A percentile compares a stretch with the other conserved stretches of the same genome.
Conservation (phyloP, 2,329 filamentous ascomycete genomes). For the Cercospora nicotianae region DNA sequence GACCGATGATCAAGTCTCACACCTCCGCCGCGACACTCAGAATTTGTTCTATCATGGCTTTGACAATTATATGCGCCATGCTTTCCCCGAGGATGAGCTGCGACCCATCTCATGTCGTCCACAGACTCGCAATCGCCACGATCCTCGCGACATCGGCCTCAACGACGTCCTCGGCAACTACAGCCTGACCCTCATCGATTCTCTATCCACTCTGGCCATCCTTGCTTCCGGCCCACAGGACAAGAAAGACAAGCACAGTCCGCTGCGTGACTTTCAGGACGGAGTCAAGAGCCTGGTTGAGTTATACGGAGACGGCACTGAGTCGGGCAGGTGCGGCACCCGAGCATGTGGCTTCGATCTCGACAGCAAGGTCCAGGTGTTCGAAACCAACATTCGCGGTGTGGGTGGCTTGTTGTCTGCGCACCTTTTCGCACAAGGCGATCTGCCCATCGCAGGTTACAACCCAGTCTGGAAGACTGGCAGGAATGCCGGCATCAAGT, state of each 20-base stretch:
- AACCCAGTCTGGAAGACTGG: slow-evolving; percentile 49
- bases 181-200: slow-evolving; percentile 92
- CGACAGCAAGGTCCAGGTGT: slow-evolving; percentile 97
- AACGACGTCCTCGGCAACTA: slow-evolving; percentile 98
- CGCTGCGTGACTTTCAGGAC: slow-evolving; percentile 67
- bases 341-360: slow-evolving; percentile 83
- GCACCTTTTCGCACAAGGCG: slow-evolving; percentile 88
- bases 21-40: slow-evolving; percentile 48
- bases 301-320: slow-evolving; percentile 82
- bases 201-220: slow-evolving; percentile 88
- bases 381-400: slow-evolving; percentile 94
- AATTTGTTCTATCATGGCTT: slow-evolving; percentile 97
- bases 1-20: slow-evolving; percentile 45
- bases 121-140: slow-evolving; percentile 76
- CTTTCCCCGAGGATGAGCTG: slow-evolving; percentile 94
- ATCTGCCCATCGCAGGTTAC: slow-evolving; percentile 83
- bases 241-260: slow-evolving; percentile 47
- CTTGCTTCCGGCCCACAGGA: slow-evolving; percentile 69
- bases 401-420: slow-evolving; percentile 88
- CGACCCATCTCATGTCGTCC: slow-evolving; percentile 82
- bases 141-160: slow-evolving; percentile 77
- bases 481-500: slow-evolving; percentile 45
- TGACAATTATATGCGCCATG: slow-evolving; percentile 89
- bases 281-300: slow-evolving; percentile 73
- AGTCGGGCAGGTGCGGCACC: slow-evolving; percentile 68